These are phyloP conservation scores for Uronychia binucleata DNA, from an alignment of 73 alveolate species.

Conservation along the genomic window DNA sequence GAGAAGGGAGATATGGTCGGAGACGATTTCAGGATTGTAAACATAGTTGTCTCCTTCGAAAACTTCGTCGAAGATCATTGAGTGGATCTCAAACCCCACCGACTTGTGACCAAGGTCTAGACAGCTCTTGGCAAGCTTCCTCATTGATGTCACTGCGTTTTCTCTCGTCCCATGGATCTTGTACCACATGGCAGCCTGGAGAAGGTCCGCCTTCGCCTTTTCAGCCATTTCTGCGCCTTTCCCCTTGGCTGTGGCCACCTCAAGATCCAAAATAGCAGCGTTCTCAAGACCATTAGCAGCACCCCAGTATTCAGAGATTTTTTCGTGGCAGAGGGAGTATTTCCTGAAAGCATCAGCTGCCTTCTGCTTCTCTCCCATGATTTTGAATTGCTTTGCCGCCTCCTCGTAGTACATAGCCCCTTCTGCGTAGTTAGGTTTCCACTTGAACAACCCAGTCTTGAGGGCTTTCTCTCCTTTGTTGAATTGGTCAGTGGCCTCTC, in stretches of 20 bases:
- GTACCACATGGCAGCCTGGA: constrained; percentile 16
- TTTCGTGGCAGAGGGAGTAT: constrained; percentile 24
- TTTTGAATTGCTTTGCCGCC: constrained; percentile 31
- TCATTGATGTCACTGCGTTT: constrained; percentile 10
- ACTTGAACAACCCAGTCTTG: constrained; percentile 45
- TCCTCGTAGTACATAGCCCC: constrained; percentile 27
- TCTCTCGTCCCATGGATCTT: constrained; percentile 20
- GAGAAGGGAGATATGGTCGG: constrained; percentile 15
- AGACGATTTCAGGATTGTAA: constrained; percentile 39
- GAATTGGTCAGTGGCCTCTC: constrained; percentile 23
- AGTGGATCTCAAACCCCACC: constrained; percentile 15
- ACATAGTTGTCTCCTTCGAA: constrained; percentile 47
- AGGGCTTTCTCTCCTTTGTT: constrained; percentile 35
- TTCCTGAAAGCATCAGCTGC: constrained; percentile 31
- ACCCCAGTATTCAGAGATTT: constrained; percentile 26
- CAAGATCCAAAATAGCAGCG: constrained; percentile 30
- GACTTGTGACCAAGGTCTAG: constrained; percentile 13
- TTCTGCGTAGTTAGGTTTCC: constrained; percentile 26
- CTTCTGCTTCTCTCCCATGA: constrained; percentile 4
- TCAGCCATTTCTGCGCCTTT: background rate
- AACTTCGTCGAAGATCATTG: constrained; percentile 14
- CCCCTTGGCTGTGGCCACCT: background rate
- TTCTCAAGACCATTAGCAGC: constrained; percentile 53
- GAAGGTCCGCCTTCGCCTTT: constrained; percentile 7
- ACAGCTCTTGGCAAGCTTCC: constrained; percentile 9